phyloP scores from a whole-genome alignment of 1,139 yeast species.

The Meyerozyma carpophila region DNA sequence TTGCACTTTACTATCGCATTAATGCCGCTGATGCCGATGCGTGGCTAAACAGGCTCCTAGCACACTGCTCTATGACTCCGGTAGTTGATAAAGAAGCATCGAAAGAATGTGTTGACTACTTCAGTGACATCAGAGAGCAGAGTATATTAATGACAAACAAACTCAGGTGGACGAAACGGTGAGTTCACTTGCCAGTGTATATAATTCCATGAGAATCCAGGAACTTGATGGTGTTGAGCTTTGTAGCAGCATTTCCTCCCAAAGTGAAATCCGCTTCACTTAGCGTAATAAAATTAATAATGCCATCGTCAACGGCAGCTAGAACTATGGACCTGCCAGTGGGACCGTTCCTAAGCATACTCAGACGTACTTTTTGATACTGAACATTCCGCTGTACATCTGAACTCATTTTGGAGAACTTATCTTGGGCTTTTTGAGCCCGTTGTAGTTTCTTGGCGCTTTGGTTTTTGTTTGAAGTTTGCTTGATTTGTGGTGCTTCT shows the following conservation, averaged over 20 bases:
- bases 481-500: conserved; percentile 1
- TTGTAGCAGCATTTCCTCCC: background rate
- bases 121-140: background rate
- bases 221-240: background rate
- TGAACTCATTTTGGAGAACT: conserved; percentile 22
- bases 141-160: background rate
- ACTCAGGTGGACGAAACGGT: background rate
- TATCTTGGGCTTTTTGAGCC: conserved; percentile 18
- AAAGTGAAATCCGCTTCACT: conserved; percentile 55
- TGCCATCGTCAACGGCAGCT: conserved; percentile 70
- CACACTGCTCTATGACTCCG: background rate
- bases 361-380: conserved; percentile 24
- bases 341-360: conserved; percentile 36
- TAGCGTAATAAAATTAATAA: conserved; percentile 59
- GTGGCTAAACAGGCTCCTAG: background rate
- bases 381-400: conserved; percentile 19
- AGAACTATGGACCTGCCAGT: conserved; percentile 43
- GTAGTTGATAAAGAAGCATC: background rate
- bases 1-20: background rate
- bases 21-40: background rate
- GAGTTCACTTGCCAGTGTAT: background rate
- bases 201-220: background rate
- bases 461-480: conserved; percentile 5
- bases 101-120: background rate
- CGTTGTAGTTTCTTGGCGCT: conserved; percentile 14